Evolutionary conservation across 805 yeast genomes (phyloP).

Genomic region (Blastobotrys mokoenaii): DNA sequence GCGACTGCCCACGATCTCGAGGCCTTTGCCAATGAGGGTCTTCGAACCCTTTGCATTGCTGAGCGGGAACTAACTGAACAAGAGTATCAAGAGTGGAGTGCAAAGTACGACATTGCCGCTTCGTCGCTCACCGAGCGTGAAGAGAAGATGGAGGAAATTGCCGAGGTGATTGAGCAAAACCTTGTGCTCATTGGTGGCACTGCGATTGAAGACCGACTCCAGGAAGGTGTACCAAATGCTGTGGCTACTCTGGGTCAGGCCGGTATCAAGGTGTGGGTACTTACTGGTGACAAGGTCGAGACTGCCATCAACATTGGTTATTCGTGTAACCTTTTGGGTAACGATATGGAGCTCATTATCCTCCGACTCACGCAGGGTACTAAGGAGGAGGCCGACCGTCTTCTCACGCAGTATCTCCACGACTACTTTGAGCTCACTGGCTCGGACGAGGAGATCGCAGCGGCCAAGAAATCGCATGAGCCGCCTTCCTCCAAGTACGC

Average conservation of each 20-base stretch:
- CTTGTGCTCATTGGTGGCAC: constrained; percentile 64
- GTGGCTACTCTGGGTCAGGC: constrained; percentile 59
- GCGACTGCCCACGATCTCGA: constrained; percentile 58
- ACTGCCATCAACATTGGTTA: constrained; percentile 81
- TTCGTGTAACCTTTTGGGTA: constrained; percentile 62
- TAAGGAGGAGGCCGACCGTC: constrained; percentile 21
- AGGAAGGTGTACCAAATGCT: constrained; percentile 70
- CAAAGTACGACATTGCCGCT: constrained; percentile 43
- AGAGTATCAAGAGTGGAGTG: constrained; percentile 42
- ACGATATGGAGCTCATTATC: constrained; percentile 59
- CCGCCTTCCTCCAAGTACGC: constrained; percentile 54
- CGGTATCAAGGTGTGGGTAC: constrained; percentile 75
- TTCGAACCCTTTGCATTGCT: constrained; percentile 69
- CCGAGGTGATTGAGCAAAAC: constrained; percentile 51
- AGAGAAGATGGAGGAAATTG: constrained; percentile 41
- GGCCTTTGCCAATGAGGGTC: constrained; percentile 67
- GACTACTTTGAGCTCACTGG: constrained; percentile 42
- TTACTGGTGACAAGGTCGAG: constrained; percentile 76
- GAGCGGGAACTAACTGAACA: constrained; percentile 39
- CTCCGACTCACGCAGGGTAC: constrained; percentile 33
- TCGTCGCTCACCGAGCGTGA: constrained; percentile 52
- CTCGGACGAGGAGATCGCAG: constrained; percentile 35
- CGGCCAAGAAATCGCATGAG: constrained; percentile 52
- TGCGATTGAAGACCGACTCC: constrained; percentile 73
- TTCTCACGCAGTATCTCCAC: constrained; percentile 37